A percentile compares a stretch with the other conserved stretches of the same genome.
These are phyloP conservation scores for Opeltia flavorubescens DNA, from an alignment of 495 filamentous ascomycete species.

Conservation along the genomic window DNA sequence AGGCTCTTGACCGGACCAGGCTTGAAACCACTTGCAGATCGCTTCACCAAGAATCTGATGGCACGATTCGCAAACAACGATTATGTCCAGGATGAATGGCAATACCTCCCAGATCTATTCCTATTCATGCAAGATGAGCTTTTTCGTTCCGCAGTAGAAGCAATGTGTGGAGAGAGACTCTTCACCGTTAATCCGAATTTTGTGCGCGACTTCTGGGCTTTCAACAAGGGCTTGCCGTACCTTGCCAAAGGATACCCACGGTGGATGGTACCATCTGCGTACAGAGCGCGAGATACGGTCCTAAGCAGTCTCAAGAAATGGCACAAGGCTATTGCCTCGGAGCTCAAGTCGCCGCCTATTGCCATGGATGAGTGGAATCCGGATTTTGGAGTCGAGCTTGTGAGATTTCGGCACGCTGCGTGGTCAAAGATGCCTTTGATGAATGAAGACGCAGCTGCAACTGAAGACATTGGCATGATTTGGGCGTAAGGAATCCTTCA, in stretches of 20 bases:
- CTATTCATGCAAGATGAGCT: constrained; percentile 16
- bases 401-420: neutral
- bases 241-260: constrained; percentile 4
- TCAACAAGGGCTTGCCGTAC: neutral
- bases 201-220: constrained; percentile 6
- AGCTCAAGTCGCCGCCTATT: neutral
- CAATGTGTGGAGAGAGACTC: constrained; percentile 17
- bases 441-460: constrained; percentile 7
- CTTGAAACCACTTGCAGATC: constrained; percentile 9
- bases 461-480: constrained; percentile 8
- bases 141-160: constrained; percentile 14
- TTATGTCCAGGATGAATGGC: constrained; percentile 5
- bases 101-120: constrained; percentile 13
- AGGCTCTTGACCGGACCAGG: constrained; percentile 9
- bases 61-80: constrained; percentile 8
- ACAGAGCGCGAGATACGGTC: constrained; percentile 3
- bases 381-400: constrained; percentile 1
- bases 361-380: constrained; percentile 2
- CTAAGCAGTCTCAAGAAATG: constrained; percentile 8
- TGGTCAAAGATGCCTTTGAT: neutral
- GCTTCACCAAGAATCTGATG: constrained; percentile 10
- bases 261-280: constrained; percentile 3
- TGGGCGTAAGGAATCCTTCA: constrained; percentile 5
- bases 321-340: constrained; percentile 1
- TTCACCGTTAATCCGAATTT: constrained; percentile 11